Conservation (phyloP, 2,329 filamentous ascomycete genomes). For the Colletotrichum sp. region DNA sequence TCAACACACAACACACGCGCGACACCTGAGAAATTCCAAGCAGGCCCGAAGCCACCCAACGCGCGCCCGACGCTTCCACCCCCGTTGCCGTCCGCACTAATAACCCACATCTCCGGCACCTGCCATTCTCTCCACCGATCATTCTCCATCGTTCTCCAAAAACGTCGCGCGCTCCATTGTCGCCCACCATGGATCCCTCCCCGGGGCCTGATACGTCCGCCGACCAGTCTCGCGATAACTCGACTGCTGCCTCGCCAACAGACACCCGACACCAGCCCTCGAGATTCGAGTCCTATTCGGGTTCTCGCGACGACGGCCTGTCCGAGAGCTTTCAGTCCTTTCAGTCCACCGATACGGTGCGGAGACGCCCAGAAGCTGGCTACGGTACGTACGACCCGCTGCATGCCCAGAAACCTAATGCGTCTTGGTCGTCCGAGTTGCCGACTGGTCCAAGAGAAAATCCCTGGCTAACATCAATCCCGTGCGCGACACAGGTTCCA, state of each 20-base stretch:
- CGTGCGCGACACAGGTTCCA: conserved; percentile 16
- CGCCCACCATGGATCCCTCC: conserved; percentile 49
- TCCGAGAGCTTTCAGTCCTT: conserved; percentile 63
- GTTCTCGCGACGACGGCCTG: conserved; percentile 47
- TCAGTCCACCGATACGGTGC: conserved; percentile 65
- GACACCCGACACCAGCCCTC: conserved; percentile 50
- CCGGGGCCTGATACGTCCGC: conserved; percentile 36
- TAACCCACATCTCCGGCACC: conserved; percentile 17
- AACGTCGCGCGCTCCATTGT: conserved; percentile 6
- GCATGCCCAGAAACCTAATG: conserved; percentile 17
- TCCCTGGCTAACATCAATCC: conserved; percentile 10
- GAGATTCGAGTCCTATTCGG: conserved; percentile 36
- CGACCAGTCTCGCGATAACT: conserved; percentile 41
- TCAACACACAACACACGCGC: background rate
- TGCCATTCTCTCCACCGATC: conserved; percentile 9
- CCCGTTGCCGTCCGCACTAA: background rate
- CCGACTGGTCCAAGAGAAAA: conserved; percentile 13
- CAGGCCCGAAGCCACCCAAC: conserved; percentile 3
- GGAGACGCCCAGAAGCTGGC: conserved; percentile 58
- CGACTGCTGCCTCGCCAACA: conserved; percentile 50
- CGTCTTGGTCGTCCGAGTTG: conserved; percentile 15
- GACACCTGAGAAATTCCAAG: background rate
- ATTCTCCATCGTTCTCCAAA: background rate
- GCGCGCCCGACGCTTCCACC: background rate
- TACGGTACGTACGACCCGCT: conserved; percentile 55